A percentile compares a stretch with the other conserved stretches of the same genome.
These are phyloP conservation scores for Metroxylon sagu DNA, from an alignment of 176 grass and related monocot genomes.

Conservation along the genomic window DNA sequence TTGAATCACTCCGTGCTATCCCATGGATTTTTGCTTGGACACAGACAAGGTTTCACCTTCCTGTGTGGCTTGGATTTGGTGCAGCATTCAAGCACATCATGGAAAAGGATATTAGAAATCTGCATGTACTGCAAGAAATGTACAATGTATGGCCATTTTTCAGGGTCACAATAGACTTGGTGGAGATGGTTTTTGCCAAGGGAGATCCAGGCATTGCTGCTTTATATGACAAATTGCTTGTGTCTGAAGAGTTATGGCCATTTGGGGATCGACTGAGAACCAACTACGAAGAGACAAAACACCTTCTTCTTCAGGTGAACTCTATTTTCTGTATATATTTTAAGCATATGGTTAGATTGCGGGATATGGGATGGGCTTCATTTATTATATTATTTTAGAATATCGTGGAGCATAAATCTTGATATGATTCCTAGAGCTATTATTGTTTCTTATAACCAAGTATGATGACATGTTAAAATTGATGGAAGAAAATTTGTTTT, in stretches of 20 bases:
- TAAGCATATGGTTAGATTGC: background rate
- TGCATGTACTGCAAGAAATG: conserved; percentile 79
- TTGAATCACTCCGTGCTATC: conserved; percentile 93
- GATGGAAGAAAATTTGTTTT: too few species aligned
- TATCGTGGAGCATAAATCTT: too few species aligned
- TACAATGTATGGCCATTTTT: conserved; percentile 99
- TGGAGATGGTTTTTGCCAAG: conserved; percentile 99
- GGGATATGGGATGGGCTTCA: background rate
- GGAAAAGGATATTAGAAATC: conserved; percentile 69
- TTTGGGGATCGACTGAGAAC: conserved; percentile 72
- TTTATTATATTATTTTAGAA: too few species aligned
- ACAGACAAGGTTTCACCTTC: conserved; percentile 95
- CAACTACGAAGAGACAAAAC: conserved; percentile 89
- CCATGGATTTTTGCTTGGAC: conserved; percentile 99
- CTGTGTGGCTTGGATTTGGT: conserved; percentile 94
- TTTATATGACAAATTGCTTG: conserved; percentile 89
- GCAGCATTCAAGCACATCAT: conserved; percentile 71
- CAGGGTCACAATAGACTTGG: conserved; percentile 92
- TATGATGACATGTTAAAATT: too few species aligned
- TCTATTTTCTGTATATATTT: conserved; percentile 7
- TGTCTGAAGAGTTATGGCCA: conserved; percentile 54
- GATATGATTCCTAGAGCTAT: too few species aligned
- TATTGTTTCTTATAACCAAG: too few species aligned
- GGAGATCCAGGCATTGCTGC: conserved; percentile 92
- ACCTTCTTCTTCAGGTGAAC: conserved; percentile 85